Conservation (phyloP, 768 basidiomycete species). For the Hirschioporus abietinus region DNA sequence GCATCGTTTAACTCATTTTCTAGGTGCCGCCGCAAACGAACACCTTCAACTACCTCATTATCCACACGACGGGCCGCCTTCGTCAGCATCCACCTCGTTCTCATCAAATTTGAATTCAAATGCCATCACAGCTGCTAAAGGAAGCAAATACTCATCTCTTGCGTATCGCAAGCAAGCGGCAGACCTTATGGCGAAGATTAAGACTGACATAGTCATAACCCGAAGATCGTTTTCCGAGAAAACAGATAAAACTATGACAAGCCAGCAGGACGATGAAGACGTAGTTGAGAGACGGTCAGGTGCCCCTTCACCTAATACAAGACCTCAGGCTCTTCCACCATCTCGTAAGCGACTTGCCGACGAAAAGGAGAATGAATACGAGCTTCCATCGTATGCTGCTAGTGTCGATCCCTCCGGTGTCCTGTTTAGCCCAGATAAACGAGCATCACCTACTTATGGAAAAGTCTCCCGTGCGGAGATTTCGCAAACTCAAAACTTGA, state of each 20-base stretch:
- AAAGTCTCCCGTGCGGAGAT: neutral
- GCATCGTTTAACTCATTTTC: neutral
- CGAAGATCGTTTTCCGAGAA: conserved; percentile 55
- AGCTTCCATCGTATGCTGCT: conserved; percentile 8
- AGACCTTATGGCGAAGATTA: conserved; percentile 81
- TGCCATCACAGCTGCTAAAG: conserved; percentile 18
- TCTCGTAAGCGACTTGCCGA: conserved; percentile 5
- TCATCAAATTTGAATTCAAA: neutral
- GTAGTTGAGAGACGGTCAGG: neutral
- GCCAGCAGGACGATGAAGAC: neutral
- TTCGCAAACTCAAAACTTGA: neutral
- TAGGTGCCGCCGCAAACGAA: neutral
- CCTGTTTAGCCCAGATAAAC: neutral
- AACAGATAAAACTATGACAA: neutral
- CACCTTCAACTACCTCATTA: neutral
- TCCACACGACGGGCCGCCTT: neutral
- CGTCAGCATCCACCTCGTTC: neutral
- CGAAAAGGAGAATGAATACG: conserved; percentile 29
- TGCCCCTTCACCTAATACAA: neutral
- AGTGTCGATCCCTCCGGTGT: neutral
- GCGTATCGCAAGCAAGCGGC: conserved; percentile 74
- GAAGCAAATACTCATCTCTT: conserved; percentile 50
- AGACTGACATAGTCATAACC: conserved; percentile 64
- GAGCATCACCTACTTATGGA: neutral
- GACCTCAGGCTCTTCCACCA: neutral